A percentile compares a stretch with the other conserved stretches of the same genome.
Conservation (phyloP, 1,139 yeast genomes). For the Candida frijolesensis region DNA sequence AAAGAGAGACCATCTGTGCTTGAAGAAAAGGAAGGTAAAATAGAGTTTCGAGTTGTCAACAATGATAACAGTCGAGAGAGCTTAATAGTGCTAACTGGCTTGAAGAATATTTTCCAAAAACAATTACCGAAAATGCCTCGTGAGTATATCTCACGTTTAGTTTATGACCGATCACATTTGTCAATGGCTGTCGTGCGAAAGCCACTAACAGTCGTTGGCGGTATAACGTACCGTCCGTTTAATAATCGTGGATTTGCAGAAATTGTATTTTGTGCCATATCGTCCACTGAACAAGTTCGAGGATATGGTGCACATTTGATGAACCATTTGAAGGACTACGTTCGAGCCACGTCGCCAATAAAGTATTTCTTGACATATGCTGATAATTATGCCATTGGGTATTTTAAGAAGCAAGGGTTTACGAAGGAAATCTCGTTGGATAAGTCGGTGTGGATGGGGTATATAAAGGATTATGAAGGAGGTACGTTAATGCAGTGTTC, state of each 20-base stretch:
- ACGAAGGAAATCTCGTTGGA: slow-evolving; percentile 91
- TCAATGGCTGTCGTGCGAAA: slow-evolving; percentile 95
- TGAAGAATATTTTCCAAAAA: slow-evolving; percentile 93
- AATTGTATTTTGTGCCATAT: slow-evolving; percentile 96
- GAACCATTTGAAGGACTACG: slow-evolving; percentile 97
- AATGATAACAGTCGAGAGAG: slow-evolving; percentile 88
- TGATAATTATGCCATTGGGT: slow-evolving; percentile 97
- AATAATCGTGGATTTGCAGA: slow-evolving; percentile 91
- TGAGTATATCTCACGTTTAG: slow-evolving; percentile 91
- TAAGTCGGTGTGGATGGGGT: slow-evolving; percentile 94
- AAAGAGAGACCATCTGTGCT: slow-evolving; percentile 92
- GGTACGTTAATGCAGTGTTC: slow-evolving; percentile 98
- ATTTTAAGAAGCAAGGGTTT: slow-evolving; percentile 96
- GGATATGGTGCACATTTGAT: slow-evolving; percentile 98
- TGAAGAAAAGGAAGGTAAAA: slow-evolving; percentile 88
- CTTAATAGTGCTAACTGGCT: slow-evolving; percentile 88
- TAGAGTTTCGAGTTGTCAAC: slow-evolving; percentile 93
- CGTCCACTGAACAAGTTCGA: slow-evolving; percentile 95
- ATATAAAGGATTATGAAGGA: slow-evolving; percentile 97
- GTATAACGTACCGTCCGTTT: slow-evolving; percentile 94
- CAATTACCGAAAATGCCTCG: slow-evolving; percentile 99
- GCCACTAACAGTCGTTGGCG: slow-evolving; percentile 95
- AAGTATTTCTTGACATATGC: slow-evolving; percentile 93
- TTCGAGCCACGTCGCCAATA: slow-evolving; percentile 82
- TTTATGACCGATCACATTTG: slow-evolving; percentile 89